These are phyloP conservation scores for Cercospora sesami DNA, from an alignment of 2,329 filamentous ascomycete species.

Conservation along the genomic window DNA sequence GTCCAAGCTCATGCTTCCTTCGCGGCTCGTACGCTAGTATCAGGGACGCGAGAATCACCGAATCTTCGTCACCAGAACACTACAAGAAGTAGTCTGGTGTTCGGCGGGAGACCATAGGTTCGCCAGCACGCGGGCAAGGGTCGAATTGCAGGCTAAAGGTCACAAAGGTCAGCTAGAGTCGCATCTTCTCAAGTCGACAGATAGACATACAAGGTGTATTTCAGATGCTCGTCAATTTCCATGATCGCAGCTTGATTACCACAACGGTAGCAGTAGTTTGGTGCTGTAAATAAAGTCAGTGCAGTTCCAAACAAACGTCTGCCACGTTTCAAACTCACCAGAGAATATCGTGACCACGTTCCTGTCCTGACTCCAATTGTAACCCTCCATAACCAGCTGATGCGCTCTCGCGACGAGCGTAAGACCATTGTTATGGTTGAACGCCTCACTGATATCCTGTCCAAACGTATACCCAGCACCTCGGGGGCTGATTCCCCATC, in stretches of 20 bases:
- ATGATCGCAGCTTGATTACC: slow-evolving; percentile 99
- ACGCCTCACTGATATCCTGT: slow-evolving; percentile 96
- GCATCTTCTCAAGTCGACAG: not conserved
- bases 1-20: not conserved
- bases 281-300: slow-evolving; percentile 46
- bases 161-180: not conserved
- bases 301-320: not conserved
- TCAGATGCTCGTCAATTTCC: slow-evolving; percentile 99
- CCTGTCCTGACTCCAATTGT: slow-evolving; percentile 98
- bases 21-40: slow-evolving; percentile 3
- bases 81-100: slow-evolving; percentile 99
- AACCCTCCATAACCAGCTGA: slow-evolving; percentile 98
- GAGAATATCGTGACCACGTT: slow-evolving; percentile 99
- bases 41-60: slow-evolving; percentile 1
- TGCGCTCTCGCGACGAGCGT: slow-evolving; percentile 94
- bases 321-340: slow-evolving; percentile 52
- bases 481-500: slow-evolving; percentile 66
- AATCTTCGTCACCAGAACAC: slow-evolving; percentile 24
- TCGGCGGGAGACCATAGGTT: slow-evolving; percentile 94
- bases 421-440: slow-evolving; percentile 98
- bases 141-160: slow-evolving; percentile 89
- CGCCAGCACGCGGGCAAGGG: slow-evolving; percentile 92
- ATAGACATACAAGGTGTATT: slow-evolving; percentile 92
- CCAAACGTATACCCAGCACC: slow-evolving; percentile 69
- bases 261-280: slow-evolving; percentile 92